Evolutionary conservation across 345 rosid genomes (phyloP), one percentile per base, ranked within the genome.

Genomic region (Populus davidiana): DNA sequence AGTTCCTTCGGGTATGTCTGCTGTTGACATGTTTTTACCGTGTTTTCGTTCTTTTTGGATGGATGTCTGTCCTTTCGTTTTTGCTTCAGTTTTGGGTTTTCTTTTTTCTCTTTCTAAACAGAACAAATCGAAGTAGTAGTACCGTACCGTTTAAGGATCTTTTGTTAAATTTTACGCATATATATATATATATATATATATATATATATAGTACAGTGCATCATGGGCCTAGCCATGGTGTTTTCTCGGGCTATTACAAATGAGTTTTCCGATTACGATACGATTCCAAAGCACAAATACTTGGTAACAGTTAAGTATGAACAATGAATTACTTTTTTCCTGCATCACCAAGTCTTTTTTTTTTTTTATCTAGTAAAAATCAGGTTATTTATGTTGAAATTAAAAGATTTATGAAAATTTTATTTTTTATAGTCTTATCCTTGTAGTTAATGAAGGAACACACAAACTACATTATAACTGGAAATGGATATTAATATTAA

Each of bases 1-100:
- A 10, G 90, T 88, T 41, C 89, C 95, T 65, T 91, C 97, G 17
- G 97, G 92, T 65, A 92, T 68, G 13, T 84, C 87, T 65, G 78
- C 47, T 50, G 89, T 77, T 87, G 79, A 83, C 29, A 12, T 69
- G 67, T 3, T 27, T 36, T 9, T 21, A 61, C 39, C 59, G 17
- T 62, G 36, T 1, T n/a, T 20, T 61, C 47, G 2, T 5, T 20
- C 3, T 33, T 56, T 23, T 6, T 49, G 31, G 9, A 25, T 41
- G 14, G 8, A 12, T 66, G 44, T 33, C 12, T 33, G 5, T 33
- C 35, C 5, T 4, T 33, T 21, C 39, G 59, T 18, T 21, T 65
- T 16, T 43, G 35, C 11, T 20, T 70, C 70, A 70, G 43, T 21
- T 41, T 50, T 16, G 66, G 38, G 18, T 13, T 39, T 35, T 62